Conservation (phyloP, 345 rosid species). For the Eucalyptus erythrocorys region DNA sequence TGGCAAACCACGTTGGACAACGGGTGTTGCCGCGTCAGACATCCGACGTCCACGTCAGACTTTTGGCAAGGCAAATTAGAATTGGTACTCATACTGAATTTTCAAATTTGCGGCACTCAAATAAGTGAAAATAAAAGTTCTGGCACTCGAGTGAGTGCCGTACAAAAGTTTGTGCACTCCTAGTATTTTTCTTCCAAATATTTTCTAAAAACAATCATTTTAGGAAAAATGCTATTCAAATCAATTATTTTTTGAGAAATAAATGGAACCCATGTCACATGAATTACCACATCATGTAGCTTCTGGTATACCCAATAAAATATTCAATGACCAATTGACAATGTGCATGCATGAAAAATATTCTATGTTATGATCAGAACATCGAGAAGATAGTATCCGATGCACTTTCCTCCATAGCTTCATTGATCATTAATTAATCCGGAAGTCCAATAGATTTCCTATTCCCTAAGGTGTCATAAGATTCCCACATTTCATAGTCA, state of each 20-base stretch:
- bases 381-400: not conserved
- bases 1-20: too few species aligned
- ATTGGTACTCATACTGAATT: too few species aligned
- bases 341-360: not conserved
- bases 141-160: too few species aligned
- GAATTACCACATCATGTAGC: not conserved
- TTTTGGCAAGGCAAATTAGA: too few species aligned
- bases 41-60: accelerated
- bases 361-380: not conserved
- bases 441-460: not conserved
- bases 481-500: not conserved
- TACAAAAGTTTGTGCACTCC: too few species aligned
- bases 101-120: too few species aligned
- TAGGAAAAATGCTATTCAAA: not conserved
- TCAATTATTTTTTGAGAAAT: not conserved
- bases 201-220: not conserved
- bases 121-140: too few species aligned
- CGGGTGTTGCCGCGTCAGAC: too few species aligned
- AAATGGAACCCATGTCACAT: not conserved
- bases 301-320: not conserved
- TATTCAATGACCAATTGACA: not conserved
- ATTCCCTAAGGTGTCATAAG: not conserved
- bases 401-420: not conserved
- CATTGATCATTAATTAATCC: not conserved
- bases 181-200: too few species aligned